phyloP scores from a whole-genome alignment of 495 filamentous ascomycete genomes.

The Tuber melanosporum region DNA sequence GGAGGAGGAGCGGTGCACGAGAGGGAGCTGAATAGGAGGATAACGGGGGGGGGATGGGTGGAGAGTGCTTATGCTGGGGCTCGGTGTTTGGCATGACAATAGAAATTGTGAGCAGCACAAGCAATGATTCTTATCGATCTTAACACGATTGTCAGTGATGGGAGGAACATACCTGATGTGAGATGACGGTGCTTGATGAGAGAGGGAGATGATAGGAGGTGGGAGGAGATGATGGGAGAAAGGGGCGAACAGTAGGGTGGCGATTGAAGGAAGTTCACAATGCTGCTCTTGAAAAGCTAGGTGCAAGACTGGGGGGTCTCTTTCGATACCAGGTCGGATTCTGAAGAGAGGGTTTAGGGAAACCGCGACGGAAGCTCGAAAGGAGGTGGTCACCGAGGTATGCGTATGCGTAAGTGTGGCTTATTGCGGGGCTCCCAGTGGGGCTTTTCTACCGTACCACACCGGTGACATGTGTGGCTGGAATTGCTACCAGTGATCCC shows the following conservation, averaged over 20 bases:
- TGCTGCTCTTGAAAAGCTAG: not conserved
- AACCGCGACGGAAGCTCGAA: not conserved
- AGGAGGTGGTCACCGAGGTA: not conserved
- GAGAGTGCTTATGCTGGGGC: not conserved
- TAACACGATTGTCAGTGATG: not conserved
- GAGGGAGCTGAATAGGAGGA: not conserved
- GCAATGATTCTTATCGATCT: not conserved
- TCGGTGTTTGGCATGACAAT: not conserved
- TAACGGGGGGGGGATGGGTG: not conserved
- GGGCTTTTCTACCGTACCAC: not conserved
- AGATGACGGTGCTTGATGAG: not conserved
- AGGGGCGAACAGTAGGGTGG: not conserved
- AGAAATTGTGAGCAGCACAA: not conserved
- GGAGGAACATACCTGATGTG: not conserved
- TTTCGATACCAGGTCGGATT: not conserved
- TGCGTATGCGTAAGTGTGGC: slow-evolving; percentile 18
- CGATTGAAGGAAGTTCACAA: not conserved
- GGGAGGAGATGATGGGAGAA: not conserved
- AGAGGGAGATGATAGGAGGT: not conserved
- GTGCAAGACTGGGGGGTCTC: not conserved
- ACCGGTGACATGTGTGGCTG: not conserved
- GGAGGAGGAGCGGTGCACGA: not conserved
- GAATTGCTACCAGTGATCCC: not conserved
- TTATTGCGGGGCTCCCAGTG: slow-evolving; percentile 27
- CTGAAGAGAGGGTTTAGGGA: not conserved